Conservation (phyloP, 495 filamentous ascomycete species). For the Podospora australis region DNA sequence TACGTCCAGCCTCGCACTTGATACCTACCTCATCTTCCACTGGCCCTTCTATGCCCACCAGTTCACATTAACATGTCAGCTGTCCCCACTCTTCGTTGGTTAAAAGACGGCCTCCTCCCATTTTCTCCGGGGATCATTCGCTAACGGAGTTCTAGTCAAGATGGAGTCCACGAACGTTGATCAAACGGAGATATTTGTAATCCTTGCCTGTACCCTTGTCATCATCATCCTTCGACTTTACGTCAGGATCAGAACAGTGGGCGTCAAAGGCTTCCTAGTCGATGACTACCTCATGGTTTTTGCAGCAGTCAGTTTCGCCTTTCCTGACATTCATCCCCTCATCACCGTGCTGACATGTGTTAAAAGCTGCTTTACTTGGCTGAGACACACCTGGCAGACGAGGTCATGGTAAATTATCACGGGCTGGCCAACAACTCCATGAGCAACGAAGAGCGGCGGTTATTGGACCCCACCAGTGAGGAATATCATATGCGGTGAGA, state of each 20-base stretch:
- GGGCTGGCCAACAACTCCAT: slow-evolving; percentile 57
- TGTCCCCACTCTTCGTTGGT: too few relatives aligned
- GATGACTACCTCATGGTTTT: slow-evolving; percentile 59
- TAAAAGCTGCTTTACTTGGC: slow-evolving; percentile 28
- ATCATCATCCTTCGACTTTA: slow-evolving; percentile 45
- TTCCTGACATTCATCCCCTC: too few relatives aligned
- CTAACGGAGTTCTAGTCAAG: too few relatives aligned
- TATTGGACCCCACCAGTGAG: slow-evolving; percentile 36
- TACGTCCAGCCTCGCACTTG: too few relatives aligned
- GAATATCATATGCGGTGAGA: slow-evolving; percentile 45
- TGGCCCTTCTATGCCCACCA: too few relatives aligned
- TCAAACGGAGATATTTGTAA: slow-evolving; percentile 46
- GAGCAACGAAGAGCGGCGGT: slow-evolving; percentile 44
- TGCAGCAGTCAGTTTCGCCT: slow-evolving; percentile 39
- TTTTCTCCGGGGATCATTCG: too few relatives aligned
- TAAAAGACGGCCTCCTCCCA: not conserved
- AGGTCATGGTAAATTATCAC: slow-evolving; percentile 33
- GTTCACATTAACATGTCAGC: too few relatives aligned
- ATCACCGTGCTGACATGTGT: not conserved
- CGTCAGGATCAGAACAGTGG: slow-evolving; percentile 46
- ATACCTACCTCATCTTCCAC: too few relatives aligned
- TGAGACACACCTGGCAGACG: slow-evolving; percentile 29
- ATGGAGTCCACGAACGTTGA: slow-evolving; percentile 37
- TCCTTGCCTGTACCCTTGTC: slow-evolving; percentile 43
- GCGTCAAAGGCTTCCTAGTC: slow-evolving; percentile 41